Base-by-base conservation (phyloP, 1,139 yeast genomes). In the Diutina mesorugosa region DNA sequence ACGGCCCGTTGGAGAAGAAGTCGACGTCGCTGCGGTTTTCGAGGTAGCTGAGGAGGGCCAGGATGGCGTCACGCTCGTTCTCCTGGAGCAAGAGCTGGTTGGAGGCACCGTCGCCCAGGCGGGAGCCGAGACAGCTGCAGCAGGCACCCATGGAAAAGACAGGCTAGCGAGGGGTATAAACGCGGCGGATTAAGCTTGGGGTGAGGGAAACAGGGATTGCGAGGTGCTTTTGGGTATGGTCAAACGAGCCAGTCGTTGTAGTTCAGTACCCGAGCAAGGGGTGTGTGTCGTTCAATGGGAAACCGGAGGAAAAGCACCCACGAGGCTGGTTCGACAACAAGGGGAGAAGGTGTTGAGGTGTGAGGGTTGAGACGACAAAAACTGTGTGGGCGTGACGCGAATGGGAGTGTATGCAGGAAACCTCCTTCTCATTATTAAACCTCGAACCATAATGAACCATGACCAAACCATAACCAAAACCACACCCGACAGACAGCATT, bases 11-110 rank as follows among this genome's bases (percentile, higher is more conserved):
- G 54, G 93, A 86, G 72, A 91, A 93, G 66, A 95, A 90, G 70
- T 93, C 98, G 57, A 89, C 91, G 57, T 88, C 96, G 18, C 86
- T 80, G 51, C 80, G 68, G 71, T 91, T 91, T 67, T 93, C 99
- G 62, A 93, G 78, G 69, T 87, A 93, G 63, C 90, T 93, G 60
- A 93, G 77, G 58, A 93, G 77, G 5, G 95, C 89, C 5, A 96
- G 85, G 55, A 93, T 96, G 48, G 99, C 99, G 65, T 90, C 97
- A 59, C 99, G 80, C 71, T 93, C 99, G 66, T 91, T 90, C 66
- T 93, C 98, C n/a, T 96, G 97, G 60, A 93, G 77, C 56, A 93
- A 79, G 38, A 76, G 70, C 56, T 96, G 95, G 55, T 95, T 89
- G 66, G 86, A 85, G 59, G 72, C 72, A 45, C 78, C 76, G 60